Evolutionary conservation across 2,329 filamentous ascomycete species (phyloP).

Genomic region (Penicillium olsonii): DNA sequence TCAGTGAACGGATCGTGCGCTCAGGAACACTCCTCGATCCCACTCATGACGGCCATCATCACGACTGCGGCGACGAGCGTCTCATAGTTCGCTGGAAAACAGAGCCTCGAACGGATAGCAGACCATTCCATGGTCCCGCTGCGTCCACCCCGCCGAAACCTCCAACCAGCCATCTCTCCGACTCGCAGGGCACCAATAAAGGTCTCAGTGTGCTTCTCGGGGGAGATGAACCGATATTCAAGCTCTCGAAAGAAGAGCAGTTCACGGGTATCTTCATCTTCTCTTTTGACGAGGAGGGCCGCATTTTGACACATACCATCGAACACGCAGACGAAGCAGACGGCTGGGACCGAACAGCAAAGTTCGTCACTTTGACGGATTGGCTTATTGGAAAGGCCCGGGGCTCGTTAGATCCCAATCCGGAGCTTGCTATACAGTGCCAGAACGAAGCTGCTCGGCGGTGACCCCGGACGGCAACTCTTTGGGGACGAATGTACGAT

Average conservation of each 20-base stretch:
- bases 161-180: conserved; percentile 18
- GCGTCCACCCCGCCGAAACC: conserved; percentile 11
- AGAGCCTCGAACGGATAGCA: conserved; percentile 39
- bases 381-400: conserved; percentile 84
- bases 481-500: neutral
- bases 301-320: conserved; percentile 85
- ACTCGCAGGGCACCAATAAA: conserved; percentile 38
- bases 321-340: conserved; percentile 85
- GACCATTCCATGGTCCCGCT: conserved; percentile 18
- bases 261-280: conserved; percentile 94
- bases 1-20: conserved; percentile 85
- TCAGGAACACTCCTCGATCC: conserved; percentile 45
- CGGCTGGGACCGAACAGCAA: conserved; percentile 80
- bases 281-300: conserved; percentile 85
- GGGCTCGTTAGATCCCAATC: conserved; percentile 42
- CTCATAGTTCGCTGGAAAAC: conserved; percentile 91
- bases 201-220: conserved; percentile 51
- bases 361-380: conserved; percentile 88
- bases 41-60: conserved; percentile 33
- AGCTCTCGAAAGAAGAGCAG: conserved; percentile 64
- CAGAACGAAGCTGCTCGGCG: conserved; percentile 12
- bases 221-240: conserved; percentile 53
- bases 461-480: neutral
- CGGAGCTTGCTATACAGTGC: conserved; percentile 32
- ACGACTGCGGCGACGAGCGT: conserved; percentile 62